Evolutionary conservation across 768 basidiomycete species (phyloP).

Genomic region (Rhizopogon vesiculosus): DNA sequence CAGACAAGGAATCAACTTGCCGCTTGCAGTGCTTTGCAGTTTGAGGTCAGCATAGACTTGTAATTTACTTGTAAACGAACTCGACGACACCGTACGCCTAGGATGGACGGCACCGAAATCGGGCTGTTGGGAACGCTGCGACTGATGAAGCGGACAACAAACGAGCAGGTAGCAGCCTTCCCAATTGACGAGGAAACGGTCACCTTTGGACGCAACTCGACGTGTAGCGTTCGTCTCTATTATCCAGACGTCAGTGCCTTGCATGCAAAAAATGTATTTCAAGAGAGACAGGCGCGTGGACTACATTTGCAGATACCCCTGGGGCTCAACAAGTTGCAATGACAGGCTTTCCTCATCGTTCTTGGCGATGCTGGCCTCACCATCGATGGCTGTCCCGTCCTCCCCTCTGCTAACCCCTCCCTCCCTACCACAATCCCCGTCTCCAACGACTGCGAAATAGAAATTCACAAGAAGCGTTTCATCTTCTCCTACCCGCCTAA

Average conservation of each 20-base stretch:
- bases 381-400: constrained; percentile 61
- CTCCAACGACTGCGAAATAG: constrained; percentile 59
- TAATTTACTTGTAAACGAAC: no score
- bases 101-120: constrained; percentile 47
- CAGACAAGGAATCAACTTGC: no score
- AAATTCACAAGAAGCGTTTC: constrained; percentile 67
- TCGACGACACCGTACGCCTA: not conserved
- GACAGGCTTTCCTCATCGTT: constrained; percentile 64
- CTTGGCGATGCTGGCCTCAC: constrained; percentile 52
- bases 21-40: no score
- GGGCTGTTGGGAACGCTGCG: constrained; percentile 64
- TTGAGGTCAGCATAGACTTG: no score
- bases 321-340: not conserved
- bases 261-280: constrained; percentile 65
- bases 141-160: constrained; percentile 50
- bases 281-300: constrained; percentile 48
- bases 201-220: constrained; percentile 63
- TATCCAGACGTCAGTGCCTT: constrained; percentile 57
- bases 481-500: constrained; percentile 75
- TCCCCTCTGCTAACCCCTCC: constrained; percentile 34
- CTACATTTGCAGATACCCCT: not conserved
- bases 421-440: constrained; percentile 55
- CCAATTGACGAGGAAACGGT: constrained; percentile 66
- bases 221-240: constrained; percentile 66
- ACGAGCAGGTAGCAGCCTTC: constrained; percentile 54